Conservation (phyloP, 2,329 filamentous ascomycete genomes). For the Dendrostoma leiphaemia region DNA sequence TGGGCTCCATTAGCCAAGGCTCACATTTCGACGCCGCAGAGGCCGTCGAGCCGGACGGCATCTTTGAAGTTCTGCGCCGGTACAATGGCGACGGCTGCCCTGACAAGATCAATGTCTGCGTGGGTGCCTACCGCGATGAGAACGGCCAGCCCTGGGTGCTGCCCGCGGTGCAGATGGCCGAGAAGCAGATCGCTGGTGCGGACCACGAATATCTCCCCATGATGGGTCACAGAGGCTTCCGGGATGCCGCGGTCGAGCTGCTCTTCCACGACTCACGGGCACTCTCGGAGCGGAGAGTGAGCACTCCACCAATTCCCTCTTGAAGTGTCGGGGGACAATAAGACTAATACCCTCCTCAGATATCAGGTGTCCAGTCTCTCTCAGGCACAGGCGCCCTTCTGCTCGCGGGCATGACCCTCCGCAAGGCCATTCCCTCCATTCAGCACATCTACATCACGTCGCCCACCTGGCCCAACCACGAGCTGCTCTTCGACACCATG, state of each 20-base stretch:
- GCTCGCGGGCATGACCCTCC: conserved; percentile 32
- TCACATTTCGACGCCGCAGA: conserved; percentile 16
- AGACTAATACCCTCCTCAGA: not conserved
- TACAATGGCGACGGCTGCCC: conserved; percentile 30
- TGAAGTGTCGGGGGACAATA: not conserved
- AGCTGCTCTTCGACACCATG: conserved; percentile 32
- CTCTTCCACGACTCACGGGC: conserved; percentile 28
- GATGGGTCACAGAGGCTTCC: conserved; percentile 30
- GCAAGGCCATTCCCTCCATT: conserved; percentile 23
- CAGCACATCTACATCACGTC: conserved; percentile 35
- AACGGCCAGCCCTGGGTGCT: conserved; percentile 37
- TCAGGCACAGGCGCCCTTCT: conserved; percentile 40
- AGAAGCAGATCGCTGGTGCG: conserved; percentile 19
- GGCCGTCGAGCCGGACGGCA: conserved; percentile 16
- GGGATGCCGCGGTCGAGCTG: conserved; percentile 30
- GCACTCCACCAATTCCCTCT: conserved; percentile 7
- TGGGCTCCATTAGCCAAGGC: conserved; percentile 12
- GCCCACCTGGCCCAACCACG: conserved; percentile 42
- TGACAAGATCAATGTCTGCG: conserved; percentile 36
- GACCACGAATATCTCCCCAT: conserved; percentile 39
- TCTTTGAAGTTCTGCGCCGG: conserved; percentile 18
- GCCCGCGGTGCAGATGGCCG: conserved; percentile 32
- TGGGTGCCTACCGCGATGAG: conserved; percentile 38
- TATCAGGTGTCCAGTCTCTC: conserved; percentile 30
- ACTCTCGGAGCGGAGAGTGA: conserved; percentile 27